Conservation (phyloP, 2,329 filamentous ascomycete genomes). For the Aspergillus oerlinghausenensis region DNA sequence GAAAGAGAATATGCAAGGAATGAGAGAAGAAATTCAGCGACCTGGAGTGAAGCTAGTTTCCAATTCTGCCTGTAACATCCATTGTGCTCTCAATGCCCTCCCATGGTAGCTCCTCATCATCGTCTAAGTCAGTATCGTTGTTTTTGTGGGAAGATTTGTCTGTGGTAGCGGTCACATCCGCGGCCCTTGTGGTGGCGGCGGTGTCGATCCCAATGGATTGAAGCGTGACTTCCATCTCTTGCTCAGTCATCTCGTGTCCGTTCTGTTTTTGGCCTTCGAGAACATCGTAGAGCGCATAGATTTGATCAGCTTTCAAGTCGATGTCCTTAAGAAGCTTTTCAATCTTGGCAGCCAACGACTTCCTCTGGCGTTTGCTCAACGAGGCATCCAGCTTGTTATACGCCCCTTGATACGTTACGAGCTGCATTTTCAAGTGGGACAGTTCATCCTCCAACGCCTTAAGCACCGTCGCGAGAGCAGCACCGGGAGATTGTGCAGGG, state of each 20-base stretch:
- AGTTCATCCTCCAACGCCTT: conserved; percentile 79
- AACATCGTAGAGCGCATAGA: conserved; percentile 80
- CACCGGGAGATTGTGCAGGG: conserved; percentile 61
- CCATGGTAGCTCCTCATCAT: conserved; percentile 40
- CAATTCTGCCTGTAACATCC: conserved; percentile 32
- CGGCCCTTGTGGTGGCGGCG: conserved; percentile 5
- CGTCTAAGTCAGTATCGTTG: conserved; percentile 20
- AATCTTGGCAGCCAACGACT: conserved; percentile 58
- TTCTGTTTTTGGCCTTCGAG: conserved; percentile 70
- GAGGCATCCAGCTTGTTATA: conserved; percentile 66
- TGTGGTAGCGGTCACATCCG: conserved; percentile 26
- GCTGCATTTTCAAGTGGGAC: conserved; percentile 66
- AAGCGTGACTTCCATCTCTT: conserved; percentile 62
- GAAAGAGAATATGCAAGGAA: not conserved
- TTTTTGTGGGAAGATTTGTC: conserved; percentile 24
- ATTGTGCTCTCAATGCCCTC: conserved; percentile 41
- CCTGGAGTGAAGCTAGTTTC: conserved; percentile 5
- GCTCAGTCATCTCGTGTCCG: conserved; percentile 59
- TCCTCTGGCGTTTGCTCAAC: conserved; percentile 60
- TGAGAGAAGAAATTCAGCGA: not conserved
- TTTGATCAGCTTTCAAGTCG: conserved; percentile 70
- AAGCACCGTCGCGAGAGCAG: conserved; percentile 76
- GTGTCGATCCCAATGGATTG: conserved; percentile 39
- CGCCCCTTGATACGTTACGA: conserved; percentile 56
- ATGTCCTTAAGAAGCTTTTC: conserved; percentile 58